A percentile compares a stretch with the other conserved stretches of the same genome.
These are phyloP conservation scores for Apiospora koreana DNA, from an alignment of 2,329 filamentous ascomycete genomes.

Conservation along the genomic window DNA sequence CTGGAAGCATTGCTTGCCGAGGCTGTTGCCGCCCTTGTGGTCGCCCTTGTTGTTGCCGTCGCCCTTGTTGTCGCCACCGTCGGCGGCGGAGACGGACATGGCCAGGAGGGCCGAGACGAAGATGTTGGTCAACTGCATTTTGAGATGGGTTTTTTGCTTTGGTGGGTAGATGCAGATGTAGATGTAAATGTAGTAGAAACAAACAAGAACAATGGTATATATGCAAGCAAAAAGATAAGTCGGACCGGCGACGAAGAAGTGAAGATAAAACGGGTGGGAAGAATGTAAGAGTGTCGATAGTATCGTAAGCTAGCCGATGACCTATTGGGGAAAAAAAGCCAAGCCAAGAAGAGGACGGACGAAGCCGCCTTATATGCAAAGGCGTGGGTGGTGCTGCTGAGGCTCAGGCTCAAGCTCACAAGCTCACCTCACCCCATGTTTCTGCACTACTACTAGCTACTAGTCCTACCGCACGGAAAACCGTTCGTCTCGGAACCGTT, in stretches of 20 bases:
- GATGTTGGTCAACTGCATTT: slow-evolving; percentile 21
- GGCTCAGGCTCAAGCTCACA: no score
- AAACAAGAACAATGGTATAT: background rate
- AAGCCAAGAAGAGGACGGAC: background rate
- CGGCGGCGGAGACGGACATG: slow-evolving; percentile 22
- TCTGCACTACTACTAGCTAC: no score
- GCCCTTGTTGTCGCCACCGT: background rate
- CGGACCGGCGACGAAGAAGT: slow-evolving; percentile 19
- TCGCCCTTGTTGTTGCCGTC: slow-evolving; percentile 20
- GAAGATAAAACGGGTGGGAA: background rate
- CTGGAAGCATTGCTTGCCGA: slow-evolving; percentile 27
- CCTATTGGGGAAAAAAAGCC: background rate
- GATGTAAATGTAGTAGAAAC: background rate
- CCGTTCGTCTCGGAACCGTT: background rate
- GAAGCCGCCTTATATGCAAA: slow-evolving; percentile 1
- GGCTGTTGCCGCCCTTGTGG: slow-evolving; percentile 18
- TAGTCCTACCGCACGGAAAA: background rate
- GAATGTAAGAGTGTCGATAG: background rate
- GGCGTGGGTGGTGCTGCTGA: background rate
- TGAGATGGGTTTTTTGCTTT: background rate
- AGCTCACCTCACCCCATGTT: background rate
- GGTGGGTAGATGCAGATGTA: background rate
- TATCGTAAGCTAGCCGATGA: slow-evolving; percentile 3
- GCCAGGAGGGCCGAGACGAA: slow-evolving; percentile 18
- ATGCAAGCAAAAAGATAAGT: slow-evolving; percentile 13